phyloP scores from a whole-genome alignment of 2,329 filamentous ascomycete genomes.

The Fusarium decemcellulare region DNA sequence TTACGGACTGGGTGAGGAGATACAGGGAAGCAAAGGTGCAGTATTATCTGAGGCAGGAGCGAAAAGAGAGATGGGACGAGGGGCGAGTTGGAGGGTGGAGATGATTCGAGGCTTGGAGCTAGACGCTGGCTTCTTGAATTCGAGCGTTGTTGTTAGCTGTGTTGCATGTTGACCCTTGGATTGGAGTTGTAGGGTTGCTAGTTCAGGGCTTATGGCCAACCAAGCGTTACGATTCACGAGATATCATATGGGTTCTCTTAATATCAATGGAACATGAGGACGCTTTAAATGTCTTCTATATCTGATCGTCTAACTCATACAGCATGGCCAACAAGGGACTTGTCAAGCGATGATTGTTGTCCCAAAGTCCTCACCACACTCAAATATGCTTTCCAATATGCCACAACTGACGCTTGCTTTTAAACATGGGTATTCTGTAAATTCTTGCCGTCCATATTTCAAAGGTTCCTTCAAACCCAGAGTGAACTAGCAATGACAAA shows the following conservation, averaged over 20 bases:
- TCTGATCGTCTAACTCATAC: neutral
- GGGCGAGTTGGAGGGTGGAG: constrained; percentile 95
- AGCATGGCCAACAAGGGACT: neutral
- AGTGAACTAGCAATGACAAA: neutral
- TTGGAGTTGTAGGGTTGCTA: neutral
- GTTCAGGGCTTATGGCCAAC: neutral
- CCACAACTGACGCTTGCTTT: constrained; percentile 27
- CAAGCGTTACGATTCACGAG: neutral
- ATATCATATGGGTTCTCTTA: neutral
- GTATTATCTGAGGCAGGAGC: constrained; percentile 85
- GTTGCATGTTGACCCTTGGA: neutral
- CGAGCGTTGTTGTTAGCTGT: neutral
- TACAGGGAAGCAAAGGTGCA: constrained; percentile 85
- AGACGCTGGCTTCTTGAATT: neutral
- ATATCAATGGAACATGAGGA: neutral
- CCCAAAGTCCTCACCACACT: neutral
- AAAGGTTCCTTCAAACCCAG: neutral
- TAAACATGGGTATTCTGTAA: constrained; percentile 36
- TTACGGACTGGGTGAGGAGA: constrained; percentile 85
- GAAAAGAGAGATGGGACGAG: constrained; percentile 96
- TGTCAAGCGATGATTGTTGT: constrained; percentile 2
- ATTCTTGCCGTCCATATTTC: constrained; percentile 2
- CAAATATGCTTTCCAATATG: constrained; percentile 1
- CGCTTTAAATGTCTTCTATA: neutral
- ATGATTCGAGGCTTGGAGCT: constrained; percentile 56